Conservation (phyloP, 2,329 filamentous ascomycete species). For the Xylaria digitata region DNA sequence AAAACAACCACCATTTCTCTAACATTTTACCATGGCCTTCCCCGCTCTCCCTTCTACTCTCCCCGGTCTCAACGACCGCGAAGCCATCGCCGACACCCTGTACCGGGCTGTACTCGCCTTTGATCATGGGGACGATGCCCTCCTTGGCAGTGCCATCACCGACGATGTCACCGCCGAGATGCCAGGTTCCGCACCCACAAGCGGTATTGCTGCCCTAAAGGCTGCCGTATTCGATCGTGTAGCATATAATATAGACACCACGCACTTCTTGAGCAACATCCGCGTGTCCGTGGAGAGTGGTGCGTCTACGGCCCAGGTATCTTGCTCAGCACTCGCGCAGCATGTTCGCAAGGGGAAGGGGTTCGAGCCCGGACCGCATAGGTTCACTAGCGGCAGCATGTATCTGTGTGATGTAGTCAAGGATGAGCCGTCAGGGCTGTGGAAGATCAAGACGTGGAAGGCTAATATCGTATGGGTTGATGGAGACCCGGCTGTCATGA, state of each 20-base stretch:
- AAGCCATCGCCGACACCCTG: slow-evolving; percentile 18
- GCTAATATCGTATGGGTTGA: slow-evolving; percentile 18
- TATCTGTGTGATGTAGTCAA: slow-evolving; percentile 20
- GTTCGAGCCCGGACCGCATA: not conserved
- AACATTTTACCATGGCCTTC: slow-evolving; percentile 3
- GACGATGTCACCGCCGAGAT: slow-evolving; percentile 3
- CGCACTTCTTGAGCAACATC: slow-evolving; percentile 21
- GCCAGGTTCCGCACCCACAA: not conserved
- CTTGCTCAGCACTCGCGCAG: slow-evolving; percentile 9
- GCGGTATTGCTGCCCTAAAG: not conserved
- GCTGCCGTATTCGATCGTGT: slow-evolving; percentile 15
- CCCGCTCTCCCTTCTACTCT: slow-evolving; percentile 11
- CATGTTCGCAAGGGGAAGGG: slow-evolving; percentile 20
- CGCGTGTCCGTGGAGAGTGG: slow-evolving; percentile 8
- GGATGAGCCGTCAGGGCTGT: slow-evolving; percentile 9
- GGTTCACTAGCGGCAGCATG: slow-evolving; percentile 6
- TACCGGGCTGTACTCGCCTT: slow-evolving; percentile 14
- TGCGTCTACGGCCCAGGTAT: slow-evolving; percentile 11
- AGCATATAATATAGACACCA: not conserved
- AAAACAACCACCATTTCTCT: not conserved
- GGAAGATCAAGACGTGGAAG: slow-evolving; percentile 24
- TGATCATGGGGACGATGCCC: slow-evolving; percentile 11
- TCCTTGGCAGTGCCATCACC: slow-evolving; percentile 5
- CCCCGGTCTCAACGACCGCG: slow-evolving; percentile 21
- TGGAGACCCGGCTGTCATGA: slow-evolving; percentile 14